Base-by-base conservation (phyloP, 1,284 basidiomycete species). In the Thelephora terrestris region DNA sequence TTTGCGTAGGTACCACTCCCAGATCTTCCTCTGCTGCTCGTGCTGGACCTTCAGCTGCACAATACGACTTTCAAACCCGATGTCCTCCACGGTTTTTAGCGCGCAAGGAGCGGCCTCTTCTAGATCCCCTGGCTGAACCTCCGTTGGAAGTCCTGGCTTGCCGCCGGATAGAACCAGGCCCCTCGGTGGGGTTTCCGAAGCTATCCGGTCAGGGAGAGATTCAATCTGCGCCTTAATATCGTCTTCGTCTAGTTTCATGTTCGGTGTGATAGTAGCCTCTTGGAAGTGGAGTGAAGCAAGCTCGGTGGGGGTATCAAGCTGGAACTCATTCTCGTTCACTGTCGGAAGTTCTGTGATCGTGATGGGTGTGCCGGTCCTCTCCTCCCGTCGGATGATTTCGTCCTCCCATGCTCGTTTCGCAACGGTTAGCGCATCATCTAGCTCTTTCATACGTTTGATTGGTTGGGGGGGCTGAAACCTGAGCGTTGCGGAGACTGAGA, bases 391-490 rank as follows among this genome's bases (percentile, higher is more conserved):
- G 43, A 94, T 79, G 34, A 89, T 74, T 53, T 88, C 87, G 48
- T 93, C 88, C 57, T 94, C 90, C 77, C 89, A 90, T 25, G 76
- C 78, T 42, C 72, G 70, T 53, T 86, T 85, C 6, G 83, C 75
- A 37, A 72, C 71, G 24, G 74, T 68, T 17, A 95, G 73, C 50
- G 80, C 74, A 25, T 83, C 77, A 57, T 95, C 91, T 7, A 95
- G 70, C 54, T 90, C 81, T 56, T 88, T 88, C 89, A 97, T 93
- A 51, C 77, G 76, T 4, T 79, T 73, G 29, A 98, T 78, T 2
- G 91, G 86, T 57, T 88, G 83, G 1, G 94, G 94, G 14, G 93
- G 92, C 12, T 85, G 85, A 62, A 95, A 93, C 10, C 88, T 80
- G 36, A 97, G 71, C 0, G 91, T 90, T 0, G 92, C 86, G 5